These are phyloP conservation scores for Amanita thiersii DNA, from an alignment of 768 basidiomycete genomes.

Conservation along the genomic window DNA sequence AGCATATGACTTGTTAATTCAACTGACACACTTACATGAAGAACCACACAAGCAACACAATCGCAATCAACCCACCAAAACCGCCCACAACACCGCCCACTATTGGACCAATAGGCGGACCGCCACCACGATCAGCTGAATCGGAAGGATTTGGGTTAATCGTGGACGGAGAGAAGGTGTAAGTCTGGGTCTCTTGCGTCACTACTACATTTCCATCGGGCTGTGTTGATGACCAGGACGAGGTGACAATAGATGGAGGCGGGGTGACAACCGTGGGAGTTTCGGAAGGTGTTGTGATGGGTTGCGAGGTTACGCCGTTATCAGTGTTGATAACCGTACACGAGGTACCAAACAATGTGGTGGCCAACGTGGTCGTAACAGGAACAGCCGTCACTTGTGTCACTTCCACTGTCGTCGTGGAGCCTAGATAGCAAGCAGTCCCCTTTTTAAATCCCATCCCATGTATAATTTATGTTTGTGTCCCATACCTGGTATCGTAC, in stretches of 20 bases:
- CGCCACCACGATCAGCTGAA: conserved; percentile 5
- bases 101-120: conserved; percentile 15
- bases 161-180: conserved; percentile 2
- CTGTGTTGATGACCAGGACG: conserved; percentile 8
- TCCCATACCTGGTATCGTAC: conserved; percentile 15
- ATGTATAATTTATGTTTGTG: neutral
- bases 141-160: conserved; percentile 6
- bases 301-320: neutral
- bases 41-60: conserved; percentile 18
- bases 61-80: conserved; percentile 14
- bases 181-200: conserved; percentile 7
- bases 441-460: neutral
- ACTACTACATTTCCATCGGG: conserved; percentile 6
- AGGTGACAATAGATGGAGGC: conserved; percentile 10
- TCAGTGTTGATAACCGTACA: conserved; percentile 12
- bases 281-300: conserved; percentile 5
- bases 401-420: conserved; percentile 12
- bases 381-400: conserved; percentile 15
- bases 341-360: conserved; percentile 18
- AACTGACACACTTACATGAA: conserved; percentile 14
- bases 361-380: conserved; percentile 12
- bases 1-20: conserved; percentile 7
- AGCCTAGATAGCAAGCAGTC: conserved; percentile 9
- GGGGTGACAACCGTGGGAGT: conserved; percentile 1
- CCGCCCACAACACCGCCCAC: conserved; percentile 22